Evolutionary conservation across 306 rosid species (phyloP).

Genomic region (Adenanthera pavonina): DNA sequence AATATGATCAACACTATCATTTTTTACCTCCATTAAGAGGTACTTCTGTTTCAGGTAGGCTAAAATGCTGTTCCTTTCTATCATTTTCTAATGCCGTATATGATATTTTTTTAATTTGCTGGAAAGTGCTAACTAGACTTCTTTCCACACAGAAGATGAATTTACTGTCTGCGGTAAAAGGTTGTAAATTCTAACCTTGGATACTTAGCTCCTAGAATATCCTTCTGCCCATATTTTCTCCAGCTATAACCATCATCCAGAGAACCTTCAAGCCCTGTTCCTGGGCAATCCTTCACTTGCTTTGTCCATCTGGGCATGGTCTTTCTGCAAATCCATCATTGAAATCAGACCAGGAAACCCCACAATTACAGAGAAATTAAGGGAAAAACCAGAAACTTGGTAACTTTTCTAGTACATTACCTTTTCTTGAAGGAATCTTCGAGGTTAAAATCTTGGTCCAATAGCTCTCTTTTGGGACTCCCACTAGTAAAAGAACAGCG

Average conservation of each 20-base stretch:
- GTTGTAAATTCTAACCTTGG: constrained; percentile 64
- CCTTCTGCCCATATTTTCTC: constrained; percentile 97
- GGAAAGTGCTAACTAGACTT: constrained; percentile 7
- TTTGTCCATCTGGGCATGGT: constrained; percentile 58
- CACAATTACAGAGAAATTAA: background rate
- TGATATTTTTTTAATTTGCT: background rate
- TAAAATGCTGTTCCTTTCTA: background rate
- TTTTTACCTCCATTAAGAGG: background rate
- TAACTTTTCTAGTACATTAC: constrained; percentile 40
- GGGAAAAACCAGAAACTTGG: background rate
- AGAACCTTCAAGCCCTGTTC: constrained; percentile 54
- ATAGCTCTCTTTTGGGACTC: constrained; percentile 57
- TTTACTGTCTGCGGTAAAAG: background rate
- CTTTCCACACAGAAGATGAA: background rate
- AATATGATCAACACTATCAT: background rate
- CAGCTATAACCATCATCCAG: constrained; percentile 72
- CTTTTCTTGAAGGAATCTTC: constrained; percentile 67
- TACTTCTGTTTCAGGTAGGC: background rate
- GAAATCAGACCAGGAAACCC: constrained; percentile 30
- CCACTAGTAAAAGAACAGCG: constrained; percentile 48
- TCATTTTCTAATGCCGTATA: background rate
- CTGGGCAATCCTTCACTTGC: constrained; percentile 58
- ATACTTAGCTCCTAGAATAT: constrained; percentile 75
- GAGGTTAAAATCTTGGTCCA: constrained; percentile 52
- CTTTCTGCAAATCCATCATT: constrained; percentile 54